Evolutionary conservation across 2,329 filamentous ascomycete species (phyloP), one percentile per base, ranked within the genome.

Genomic region (Plenodomus tracheiphilus): DNA sequence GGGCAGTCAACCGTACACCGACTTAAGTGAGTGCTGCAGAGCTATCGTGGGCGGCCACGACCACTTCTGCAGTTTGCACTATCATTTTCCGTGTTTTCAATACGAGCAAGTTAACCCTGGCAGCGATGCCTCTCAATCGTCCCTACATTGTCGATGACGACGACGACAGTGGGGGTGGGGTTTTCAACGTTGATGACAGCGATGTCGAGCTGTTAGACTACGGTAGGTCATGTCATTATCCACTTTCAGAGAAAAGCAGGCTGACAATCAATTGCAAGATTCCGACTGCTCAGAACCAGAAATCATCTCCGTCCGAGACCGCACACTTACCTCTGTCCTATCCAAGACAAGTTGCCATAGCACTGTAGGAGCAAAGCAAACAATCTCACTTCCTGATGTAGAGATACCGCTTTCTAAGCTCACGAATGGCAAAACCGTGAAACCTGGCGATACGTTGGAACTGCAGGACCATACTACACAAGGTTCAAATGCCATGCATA

Each of bases 361-460:
- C 4, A 8, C 6, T 15, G 28, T 32, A 15, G 9, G 13, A 32
- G 28, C 11, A 32, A 25, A 22, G 17, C 15, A 43, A 11, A 18
- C 30, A 1, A 41, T 46, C 8, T 34, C 49, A 16, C 21, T 43
- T 3, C 42, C 46, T 0, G 34, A 47, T 4, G 11, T 47, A 39
- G 7, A 16, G 3, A 18, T 47, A 3, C 20, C 34, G 10, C 19
- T 7, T 4, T 36, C 32, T 18, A 17, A 19, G 11, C 16, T 51
- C 3, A 1, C 17, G 7, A 37, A 40, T n/a, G 36, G 50, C n/a
- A 11, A 3, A 3, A 35, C 36, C 1, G 42, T 60, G 13, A 39
- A 32, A n/a, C 25, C 38, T 1, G 55, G 56, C 8, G 39, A 48
- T 3, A 58, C 59, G 0, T 54, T 67, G 0, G 65, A 69, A 20